Conservation (phyloP, 306 rosid genomes). For the Vigna nakashimae region DNA sequence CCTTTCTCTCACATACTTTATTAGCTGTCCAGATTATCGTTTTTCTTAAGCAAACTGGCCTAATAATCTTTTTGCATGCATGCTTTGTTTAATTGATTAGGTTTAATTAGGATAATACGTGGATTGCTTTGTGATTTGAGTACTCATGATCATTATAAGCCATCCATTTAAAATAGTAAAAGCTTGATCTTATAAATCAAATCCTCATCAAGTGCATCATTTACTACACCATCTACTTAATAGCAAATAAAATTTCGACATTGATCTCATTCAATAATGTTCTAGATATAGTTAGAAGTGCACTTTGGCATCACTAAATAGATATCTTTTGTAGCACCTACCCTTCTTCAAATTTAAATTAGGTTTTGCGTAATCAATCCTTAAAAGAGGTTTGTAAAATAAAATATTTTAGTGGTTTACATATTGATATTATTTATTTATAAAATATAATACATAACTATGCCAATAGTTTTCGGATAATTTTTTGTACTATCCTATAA, state of each 20-base stretch:
- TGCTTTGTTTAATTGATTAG: not conserved
- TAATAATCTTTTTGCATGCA: slow-evolving; percentile 37
- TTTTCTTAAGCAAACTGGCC: not conserved
- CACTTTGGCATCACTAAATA: slow-evolving; percentile 6
- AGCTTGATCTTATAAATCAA: not conserved
- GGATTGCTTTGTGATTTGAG: slow-evolving; percentile 21
- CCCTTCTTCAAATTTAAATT: too few species aligned
- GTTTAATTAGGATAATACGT: not conserved
- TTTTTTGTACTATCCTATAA: too few species aligned
- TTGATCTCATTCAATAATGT: not conserved
- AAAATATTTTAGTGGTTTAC: too few species aligned
- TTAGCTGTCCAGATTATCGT: not conserved
- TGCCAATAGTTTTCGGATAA: too few species aligned
- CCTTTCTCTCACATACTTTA: not conserved
- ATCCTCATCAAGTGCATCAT: slow-evolving; percentile 9
- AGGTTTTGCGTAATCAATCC: too few species aligned
- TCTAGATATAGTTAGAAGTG: slow-evolving; percentile 9
- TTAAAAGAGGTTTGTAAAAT: too few species aligned
- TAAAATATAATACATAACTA: too few species aligned
- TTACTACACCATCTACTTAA: slow-evolving; percentile 15
- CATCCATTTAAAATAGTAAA: slow-evolving; percentile 19
- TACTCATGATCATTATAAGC: slow-evolving; percentile 2
- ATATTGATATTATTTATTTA: too few species aligned
- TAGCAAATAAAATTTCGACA: slow-evolving; percentile 31
- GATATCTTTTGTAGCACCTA: not conserved